Conservation (phyloP, 352 stramenopile species). For the Pythium volutum region DNA sequence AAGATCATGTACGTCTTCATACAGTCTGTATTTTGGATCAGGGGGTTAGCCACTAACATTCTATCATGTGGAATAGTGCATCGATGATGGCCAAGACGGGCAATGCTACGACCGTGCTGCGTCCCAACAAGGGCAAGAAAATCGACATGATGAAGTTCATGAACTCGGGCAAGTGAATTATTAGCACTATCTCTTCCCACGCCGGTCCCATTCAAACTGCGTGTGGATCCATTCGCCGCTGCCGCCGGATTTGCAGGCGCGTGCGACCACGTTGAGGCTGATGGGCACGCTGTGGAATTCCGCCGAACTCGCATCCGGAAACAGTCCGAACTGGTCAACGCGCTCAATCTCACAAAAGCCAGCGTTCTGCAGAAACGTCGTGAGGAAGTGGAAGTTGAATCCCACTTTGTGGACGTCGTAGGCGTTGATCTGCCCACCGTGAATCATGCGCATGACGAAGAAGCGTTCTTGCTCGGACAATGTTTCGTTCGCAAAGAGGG, state of each 20-base stretch:
- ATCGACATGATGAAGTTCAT: constrained; percentile 86
- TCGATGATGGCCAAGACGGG: constrained; percentile 22
- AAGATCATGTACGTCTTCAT: constrained; percentile 50
- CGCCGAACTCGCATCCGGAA: constrained; percentile 48
- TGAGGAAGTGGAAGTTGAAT: constrained; percentile 59
- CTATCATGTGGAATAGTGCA: constrained; percentile 10
- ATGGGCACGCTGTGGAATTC: constrained; percentile 43
- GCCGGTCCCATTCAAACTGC: neutral
- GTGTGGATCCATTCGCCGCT: constrained; percentile 5
- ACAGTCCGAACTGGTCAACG: constrained; percentile 51
- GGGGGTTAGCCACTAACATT: neutral
- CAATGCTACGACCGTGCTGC: constrained; percentile 4
- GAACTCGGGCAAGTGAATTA: constrained; percentile 25
- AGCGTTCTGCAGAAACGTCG: constrained; percentile 33
- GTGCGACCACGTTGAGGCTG: constrained; percentile 62
- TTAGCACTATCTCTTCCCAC: neutral
- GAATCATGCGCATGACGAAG: constrained; percentile 76
- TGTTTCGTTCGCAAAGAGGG: constrained; percentile 55
- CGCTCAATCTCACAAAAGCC: constrained; percentile 60
- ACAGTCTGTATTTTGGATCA: neutral
- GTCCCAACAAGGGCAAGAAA: constrained; percentile 45
- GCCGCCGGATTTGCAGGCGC: constrained; percentile 26
- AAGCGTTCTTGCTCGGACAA: constrained; percentile 50
- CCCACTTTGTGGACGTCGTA: constrained; percentile 81
- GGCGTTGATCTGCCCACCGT: constrained; percentile 56